Conservation (phyloP, 192 early-diverging fungal genomes). For the Lobosporangium transversale region DNA sequence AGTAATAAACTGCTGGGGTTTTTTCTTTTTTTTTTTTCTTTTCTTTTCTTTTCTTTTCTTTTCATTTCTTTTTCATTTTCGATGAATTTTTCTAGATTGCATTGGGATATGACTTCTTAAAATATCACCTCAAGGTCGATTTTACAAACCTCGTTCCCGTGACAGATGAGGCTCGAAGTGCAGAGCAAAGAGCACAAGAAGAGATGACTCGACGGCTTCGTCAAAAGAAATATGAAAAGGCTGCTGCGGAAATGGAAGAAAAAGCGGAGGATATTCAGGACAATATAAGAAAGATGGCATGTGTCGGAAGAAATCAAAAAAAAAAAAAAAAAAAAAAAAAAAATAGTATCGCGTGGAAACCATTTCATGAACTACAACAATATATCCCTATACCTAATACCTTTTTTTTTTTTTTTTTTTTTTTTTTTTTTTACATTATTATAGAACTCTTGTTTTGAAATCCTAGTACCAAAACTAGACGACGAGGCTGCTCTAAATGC, state of each 20-base stretch:
- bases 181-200: slow-evolving; percentile 43
- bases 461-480: slow-evolving; percentile 59
- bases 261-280: slow-evolving; percentile 53
- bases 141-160: slow-evolving; percentile 46
- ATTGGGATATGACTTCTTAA: slow-evolving; percentile 66
- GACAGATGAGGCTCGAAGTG: slow-evolving; percentile 37
- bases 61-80: no score
- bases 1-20: no score
- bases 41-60: no score
- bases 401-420: neutral
- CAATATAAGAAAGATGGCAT: slow-evolving; percentile 55
- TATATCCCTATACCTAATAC: neutral
- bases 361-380: no score
- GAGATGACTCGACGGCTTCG: slow-evolving; percentile 47
- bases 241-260: slow-evolving; percentile 54
- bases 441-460: slow-evolving; percentile 59
- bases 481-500: slow-evolving; percentile 39
- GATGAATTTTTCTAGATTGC: slow-evolving; percentile 54
- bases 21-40: no score
- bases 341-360: no score
- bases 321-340: no score
- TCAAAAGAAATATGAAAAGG: slow-evolving; percentile 45
- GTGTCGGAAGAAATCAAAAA: no score
- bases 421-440: neutral
- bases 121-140: slow-evolving; percentile 51